Percentiles rank a stretch among this genome's conserved stretches.
Evolutionary conservation across 371 early-diverging fungal species (phyloP).

Genomic region (Rhizomucor pusillus): DNA sequence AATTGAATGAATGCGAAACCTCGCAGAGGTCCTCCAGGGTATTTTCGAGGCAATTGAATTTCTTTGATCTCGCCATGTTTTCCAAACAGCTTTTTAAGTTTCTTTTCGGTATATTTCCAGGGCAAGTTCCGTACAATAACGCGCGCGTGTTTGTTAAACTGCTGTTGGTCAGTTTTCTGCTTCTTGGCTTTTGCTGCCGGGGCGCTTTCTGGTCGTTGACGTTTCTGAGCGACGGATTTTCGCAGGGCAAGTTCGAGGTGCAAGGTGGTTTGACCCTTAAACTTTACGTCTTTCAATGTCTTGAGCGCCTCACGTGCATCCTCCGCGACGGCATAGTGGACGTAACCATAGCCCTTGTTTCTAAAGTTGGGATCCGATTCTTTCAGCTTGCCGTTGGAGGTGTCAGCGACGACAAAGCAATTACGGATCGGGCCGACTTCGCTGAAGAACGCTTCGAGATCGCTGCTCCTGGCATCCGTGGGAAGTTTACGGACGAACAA

Average conservation of each 20-base stretch:
- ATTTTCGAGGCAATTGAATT: conserved; percentile 75
- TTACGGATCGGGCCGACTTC: conserved; percentile 87
- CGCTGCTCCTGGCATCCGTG: conserved; percentile 69
- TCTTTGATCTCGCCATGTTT: conserved; percentile 63
- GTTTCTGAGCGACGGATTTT: conserved; percentile 2
- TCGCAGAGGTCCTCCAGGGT: conserved; percentile 61
- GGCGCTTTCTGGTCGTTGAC: not conserved
- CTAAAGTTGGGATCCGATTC: conserved; percentile 26
- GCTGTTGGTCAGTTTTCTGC: conserved; percentile 1
- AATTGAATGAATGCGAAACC: conserved; percentile 13
- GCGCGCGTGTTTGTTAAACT: conserved; percentile 40
- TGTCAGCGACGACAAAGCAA: conserved; percentile 82
- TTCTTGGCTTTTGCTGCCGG: not conserved
- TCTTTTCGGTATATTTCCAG: conserved; percentile 71
- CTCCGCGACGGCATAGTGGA: conserved; percentile 83
- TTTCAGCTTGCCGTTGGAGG: conserved; percentile 27
- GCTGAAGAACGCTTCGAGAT: conserved; percentile 86
- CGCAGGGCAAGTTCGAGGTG: conserved; percentile 74
- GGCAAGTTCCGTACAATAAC: conserved; percentile 91
- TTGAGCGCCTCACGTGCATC: conserved; percentile 83
- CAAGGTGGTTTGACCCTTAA: conserved; percentile 62
- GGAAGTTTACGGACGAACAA: conserved; percentile 89
- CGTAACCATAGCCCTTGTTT: conserved; percentile 90
- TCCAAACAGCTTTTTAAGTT: conserved; percentile 56
- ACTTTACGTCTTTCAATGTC: conserved; percentile 67